Evolutionary conservation across 495 filamentous ascomycete genomes (phyloP), one percentile per base, ranked within the genome.

Genomic region (Haplographium delicatum): DNA sequence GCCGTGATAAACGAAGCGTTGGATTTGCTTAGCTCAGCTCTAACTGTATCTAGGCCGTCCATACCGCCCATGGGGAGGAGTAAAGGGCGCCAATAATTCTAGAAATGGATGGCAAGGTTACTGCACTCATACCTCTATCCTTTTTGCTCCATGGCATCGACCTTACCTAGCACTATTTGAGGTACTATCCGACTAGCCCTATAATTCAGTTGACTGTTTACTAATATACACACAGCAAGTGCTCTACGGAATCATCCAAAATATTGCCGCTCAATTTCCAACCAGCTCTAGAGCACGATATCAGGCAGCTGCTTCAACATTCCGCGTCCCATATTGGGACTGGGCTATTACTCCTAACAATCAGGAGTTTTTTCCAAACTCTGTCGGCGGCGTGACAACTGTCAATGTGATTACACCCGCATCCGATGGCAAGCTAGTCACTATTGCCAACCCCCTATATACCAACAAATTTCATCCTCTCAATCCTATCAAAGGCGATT

Each of bases 101-200:
- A 68, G 67, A 37, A 63, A 71, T 47, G 47, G 42, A 4, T 58
- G 55, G 55, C 53, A 63, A 25, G 85, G 83, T 4, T 86, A 85
- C 58, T 88, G 84, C 55, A 69, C 73, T 8, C 84, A 88, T 64
- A 68, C 68, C 8, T 85, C 80, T 5, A 75, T 81, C 42, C 67
- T 88, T 26, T 88, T 88, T 55, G 72, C 74, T 30, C 76, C 82
- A 18, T 88, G 84, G 84, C 84, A 88, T 66, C 70, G 85, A 30
- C 78, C 83, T 11, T 88, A 86, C 60, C 69, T 87, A 50, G 72
- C 75, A 19, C 67, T 88, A 26, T 79, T 76, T 50, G 85, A 87
- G 76, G 82, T 84, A 69, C 59, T 59, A 4, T 28, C 11, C 23
- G 38, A n/a, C n/a, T n/a, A n/a, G n/a, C n/a, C 25, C 1, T 46